Conservation (phyloP, 179 eudicot species). For the Carnegiea gigantea region DNA sequence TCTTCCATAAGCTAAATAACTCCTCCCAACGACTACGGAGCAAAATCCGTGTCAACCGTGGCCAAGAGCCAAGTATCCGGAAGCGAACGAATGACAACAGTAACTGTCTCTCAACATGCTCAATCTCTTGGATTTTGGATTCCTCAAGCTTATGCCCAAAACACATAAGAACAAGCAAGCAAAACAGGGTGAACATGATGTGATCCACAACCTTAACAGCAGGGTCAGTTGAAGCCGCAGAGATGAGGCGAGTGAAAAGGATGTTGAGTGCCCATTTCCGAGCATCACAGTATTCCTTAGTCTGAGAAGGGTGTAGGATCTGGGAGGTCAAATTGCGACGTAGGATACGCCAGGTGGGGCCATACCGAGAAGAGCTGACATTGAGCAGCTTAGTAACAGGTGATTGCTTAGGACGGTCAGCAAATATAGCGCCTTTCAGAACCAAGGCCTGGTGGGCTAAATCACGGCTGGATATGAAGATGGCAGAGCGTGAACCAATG, state of each 20-base stretch:
- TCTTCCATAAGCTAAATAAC: neutral
- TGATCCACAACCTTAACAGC: neutral
- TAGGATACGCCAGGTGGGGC: neutral
- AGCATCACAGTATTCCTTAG: neutral
- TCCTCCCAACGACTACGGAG: slow-evolving; percentile 9
- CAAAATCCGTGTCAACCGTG: neutral
- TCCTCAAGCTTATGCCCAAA: neutral
- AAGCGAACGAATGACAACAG: neutral
- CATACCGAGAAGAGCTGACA: neutral
- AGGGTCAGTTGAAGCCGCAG: neutral
- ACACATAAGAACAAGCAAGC: slow-evolving; percentile 5
- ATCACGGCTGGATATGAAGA: neutral
- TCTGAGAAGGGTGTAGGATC: neutral
- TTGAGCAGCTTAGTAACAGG: neutral
- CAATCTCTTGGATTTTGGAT: slow-evolving; percentile 11
- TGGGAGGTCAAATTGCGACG: slow-evolving; percentile 8
- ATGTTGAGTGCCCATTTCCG: neutral
- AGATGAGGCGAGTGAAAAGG: neutral
- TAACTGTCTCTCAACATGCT: neutral
- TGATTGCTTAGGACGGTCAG: slow-evolving; percentile 7
- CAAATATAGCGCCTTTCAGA: slow-evolving; percentile 2
- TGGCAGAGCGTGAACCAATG: neutral
- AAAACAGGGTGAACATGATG: neutral
- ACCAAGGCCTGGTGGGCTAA: slow-evolving; percentile 1
- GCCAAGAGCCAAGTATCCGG: slow-evolving; percentile 7